phyloP scores from a whole-genome alignment of 805 yeast species.

The Kodamaea lidongshanica region DNA sequence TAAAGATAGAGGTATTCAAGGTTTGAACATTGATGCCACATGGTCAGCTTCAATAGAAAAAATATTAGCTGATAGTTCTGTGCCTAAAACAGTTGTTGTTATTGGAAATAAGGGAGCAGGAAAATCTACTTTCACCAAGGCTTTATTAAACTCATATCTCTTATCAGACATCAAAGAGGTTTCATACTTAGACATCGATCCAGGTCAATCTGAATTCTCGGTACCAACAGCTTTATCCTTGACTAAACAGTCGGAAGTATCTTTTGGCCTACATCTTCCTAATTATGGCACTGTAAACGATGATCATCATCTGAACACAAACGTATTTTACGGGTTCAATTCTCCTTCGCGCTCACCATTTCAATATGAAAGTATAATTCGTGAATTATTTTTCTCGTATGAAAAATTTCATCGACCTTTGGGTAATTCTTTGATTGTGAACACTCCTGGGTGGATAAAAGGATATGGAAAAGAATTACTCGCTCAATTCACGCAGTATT shows the following conservation, averaged over 20 bases:
- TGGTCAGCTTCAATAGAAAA: slow-evolving; percentile 10
- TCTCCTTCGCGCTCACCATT: slow-evolving; percentile 65
- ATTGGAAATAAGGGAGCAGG: slow-evolving; percentile 75
- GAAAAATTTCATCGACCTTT: slow-evolving; percentile 12
- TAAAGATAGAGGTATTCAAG: slow-evolving; percentile 20
- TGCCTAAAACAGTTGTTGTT: slow-evolving; percentile 30
- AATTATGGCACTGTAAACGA: slow-evolving; percentile 10
- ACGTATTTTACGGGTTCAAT: slow-evolving; percentile 52
- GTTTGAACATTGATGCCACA: slow-evolving; percentile 12
- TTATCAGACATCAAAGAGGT: slow-evolving; percentile 27
- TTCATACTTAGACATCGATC: slow-evolving; percentile 70
- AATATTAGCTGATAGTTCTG: not conserved
- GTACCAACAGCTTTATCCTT: slow-evolving; percentile 66
- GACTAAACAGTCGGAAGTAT: slow-evolving; percentile 24
- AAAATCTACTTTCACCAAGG: slow-evolving; percentile 63
- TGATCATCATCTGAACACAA: slow-evolving; percentile 10
- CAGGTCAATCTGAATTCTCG: slow-evolving; percentile 81
- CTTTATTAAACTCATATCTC: slow-evolving; percentile 44
- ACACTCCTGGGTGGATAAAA: slow-evolving; percentile 88
- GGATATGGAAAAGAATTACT: slow-evolving; percentile 75
- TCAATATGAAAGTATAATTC: slow-evolving; percentile 42
- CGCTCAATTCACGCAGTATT: slow-evolving; percentile 35
- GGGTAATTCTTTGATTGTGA: slow-evolving; percentile 48
- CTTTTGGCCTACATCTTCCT: slow-evolving; percentile 26
- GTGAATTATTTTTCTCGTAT: slow-evolving; percentile 34